phyloP scores from a whole-genome alignment of 2,329 filamentous ascomycete species.

The Pseudogymnoascus sp. region DNA sequence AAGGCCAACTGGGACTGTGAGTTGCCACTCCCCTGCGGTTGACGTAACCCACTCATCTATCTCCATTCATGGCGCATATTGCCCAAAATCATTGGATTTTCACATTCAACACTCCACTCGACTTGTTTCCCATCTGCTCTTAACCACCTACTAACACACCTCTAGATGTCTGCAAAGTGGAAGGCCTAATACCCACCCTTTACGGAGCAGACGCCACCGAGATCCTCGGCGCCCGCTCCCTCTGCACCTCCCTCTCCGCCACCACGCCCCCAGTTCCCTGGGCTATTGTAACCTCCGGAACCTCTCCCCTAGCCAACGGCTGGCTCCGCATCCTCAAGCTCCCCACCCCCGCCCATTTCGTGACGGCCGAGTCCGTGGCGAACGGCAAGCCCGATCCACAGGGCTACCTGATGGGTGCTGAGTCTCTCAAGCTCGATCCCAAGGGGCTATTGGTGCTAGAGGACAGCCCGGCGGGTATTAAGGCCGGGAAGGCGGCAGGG shows the following conservation, averaged over 20 bases:
- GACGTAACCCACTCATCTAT: not conserved
- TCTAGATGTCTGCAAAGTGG: conserved; percentile 70
- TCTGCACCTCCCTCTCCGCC: conserved; percentile 60
- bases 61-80: conserved; percentile 3
- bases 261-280: conserved; percentile 48
- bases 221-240: conserved; percentile 70
- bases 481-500: conserved; percentile 62
- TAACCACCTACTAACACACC: not conserved
- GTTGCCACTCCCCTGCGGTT: conserved; percentile 31
- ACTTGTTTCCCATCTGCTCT: not conserved
- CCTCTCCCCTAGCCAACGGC: conserved; percentile 57
- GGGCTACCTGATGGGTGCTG: conserved; percentile 63
- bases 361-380: conserved; percentile 68
- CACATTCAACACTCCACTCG: not conserved
- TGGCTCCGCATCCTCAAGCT: conserved; percentile 64
- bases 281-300: conserved; percentile 81
- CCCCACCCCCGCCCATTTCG: conserved; percentile 56
- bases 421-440: conserved; percentile 38
- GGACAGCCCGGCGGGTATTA: conserved; percentile 62
- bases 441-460: conserved; percentile 54
- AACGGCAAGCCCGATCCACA: conserved; percentile 71
- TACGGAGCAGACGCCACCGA: conserved; percentile 74
- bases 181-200: conserved; percentile 67
- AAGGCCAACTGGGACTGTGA: conserved; percentile 90
- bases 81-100: too few relatives aligned